A percentile compares a stretch with the other conserved stretches of the same genome.
Conservation (phyloP, 257 asterid genomes). For the Euphrasia confusa region DNA sequence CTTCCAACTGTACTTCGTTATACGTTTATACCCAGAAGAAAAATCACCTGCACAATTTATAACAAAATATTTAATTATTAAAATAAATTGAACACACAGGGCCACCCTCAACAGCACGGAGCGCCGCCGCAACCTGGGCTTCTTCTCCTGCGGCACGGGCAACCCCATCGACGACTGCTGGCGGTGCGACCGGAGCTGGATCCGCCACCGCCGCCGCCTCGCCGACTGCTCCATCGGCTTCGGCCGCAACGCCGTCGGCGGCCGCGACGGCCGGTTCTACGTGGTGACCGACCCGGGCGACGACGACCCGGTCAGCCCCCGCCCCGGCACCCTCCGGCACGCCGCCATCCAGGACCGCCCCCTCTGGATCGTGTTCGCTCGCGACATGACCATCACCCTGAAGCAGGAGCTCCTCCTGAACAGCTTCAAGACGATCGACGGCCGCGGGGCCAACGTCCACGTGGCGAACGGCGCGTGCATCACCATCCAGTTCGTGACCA, state of each 20-base stretch:
- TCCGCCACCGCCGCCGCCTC: constrained; percentile 61
- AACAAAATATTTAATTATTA: too few relatives aligned
- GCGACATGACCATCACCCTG: constrained; percentile 71
- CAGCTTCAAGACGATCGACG: constrained; percentile 89
- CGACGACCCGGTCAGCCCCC: constrained; percentile 71
- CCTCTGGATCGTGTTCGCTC: constrained; percentile 72
- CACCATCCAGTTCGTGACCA: constrained; percentile 62
- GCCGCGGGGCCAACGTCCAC: constrained; percentile 74
- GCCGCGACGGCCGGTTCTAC: constrained; percentile 68
- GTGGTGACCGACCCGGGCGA: constrained; percentile 62
- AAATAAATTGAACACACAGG: constrained; percentile 30
- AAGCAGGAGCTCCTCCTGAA: constrained; percentile 82
- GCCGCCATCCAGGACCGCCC: constrained; percentile 85
- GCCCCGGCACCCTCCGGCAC: constrained; percentile 81
- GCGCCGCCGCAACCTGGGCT: constrained; percentile 71
- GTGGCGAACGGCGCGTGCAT: constrained; percentile 73
- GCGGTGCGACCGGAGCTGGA: constrained; percentile 79
- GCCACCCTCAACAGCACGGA: constrained; percentile 59
- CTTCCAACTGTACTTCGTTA: too few relatives aligned
- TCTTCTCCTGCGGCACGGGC: constrained; percentile 67
- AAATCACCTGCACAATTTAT: too few relatives aligned
- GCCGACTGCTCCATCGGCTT: constrained; percentile 86
- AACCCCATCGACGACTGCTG: constrained; percentile 94
- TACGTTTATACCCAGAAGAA: too few relatives aligned
- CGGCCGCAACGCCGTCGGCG: constrained; percentile 85